Base-by-base conservation (phyloP, 2,329 filamentous ascomycete genomes). In the Tolypocladium inflatum region DNA sequence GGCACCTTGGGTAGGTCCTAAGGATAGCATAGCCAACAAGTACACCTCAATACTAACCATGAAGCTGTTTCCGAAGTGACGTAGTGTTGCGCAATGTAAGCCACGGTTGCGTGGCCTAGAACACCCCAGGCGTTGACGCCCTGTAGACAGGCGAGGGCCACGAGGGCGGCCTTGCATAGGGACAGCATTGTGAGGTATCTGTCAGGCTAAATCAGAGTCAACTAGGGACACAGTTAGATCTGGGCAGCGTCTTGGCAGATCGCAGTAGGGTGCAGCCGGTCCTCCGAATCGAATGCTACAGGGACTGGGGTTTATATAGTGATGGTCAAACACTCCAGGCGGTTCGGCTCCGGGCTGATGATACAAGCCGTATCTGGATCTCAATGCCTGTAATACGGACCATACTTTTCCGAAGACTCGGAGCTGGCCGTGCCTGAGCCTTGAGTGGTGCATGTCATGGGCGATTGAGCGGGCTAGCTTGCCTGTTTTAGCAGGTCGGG, bases 51-150 rank as follows among this genome's bases (percentile, higher is more conserved):
- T 5, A 51, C 48, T 33, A 7, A 63, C 63, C 63, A 66, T 53
- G 60, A 59, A 19, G 63, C 62, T 0, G 78, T 79, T 13, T 70
- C 68, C 0, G 73, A 56, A 17, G 70, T 60, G 10, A 82, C 73
- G 63, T 79, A 80, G 67, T 78, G 73, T 55, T 73, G 73, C 2
- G 80, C 80, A 50, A 83, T 66, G 65, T 80, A 80, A 23, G 80
- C 80, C n/a, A 82, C 72, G 1, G 80, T 78, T 60, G 77, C 76
- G 64, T 83, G 80, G 60, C 80, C 80, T 60, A 77, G 71, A 9
- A 68, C 67, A 15, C 75, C 75, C 75, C 75, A 77, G 57, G 75
- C 75, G 30, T 59, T 37, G 10, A 51, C 63, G 26, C 62, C 60
- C 23, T 62, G 62, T 23, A 61, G 50, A 9, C 60, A 51, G 21